Evolutionary conservation across 1,139 yeast species (phyloP).

Genomic region (Pichia norvegensis): DNA sequence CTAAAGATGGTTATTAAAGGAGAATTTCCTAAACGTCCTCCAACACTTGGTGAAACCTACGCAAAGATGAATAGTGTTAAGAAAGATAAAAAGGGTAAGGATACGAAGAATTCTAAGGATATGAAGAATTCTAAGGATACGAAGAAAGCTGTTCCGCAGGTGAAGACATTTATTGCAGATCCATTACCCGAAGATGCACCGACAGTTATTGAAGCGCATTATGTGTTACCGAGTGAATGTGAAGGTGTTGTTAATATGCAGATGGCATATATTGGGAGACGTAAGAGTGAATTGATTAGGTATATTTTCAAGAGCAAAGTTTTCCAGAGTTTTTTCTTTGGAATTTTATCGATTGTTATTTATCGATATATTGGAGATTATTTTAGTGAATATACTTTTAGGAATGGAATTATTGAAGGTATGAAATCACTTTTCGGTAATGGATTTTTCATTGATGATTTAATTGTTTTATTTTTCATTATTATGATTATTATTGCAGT

Average conservation of each 20-base stretch:
- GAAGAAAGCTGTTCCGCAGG: conserved; percentile 8
- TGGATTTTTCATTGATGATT: conserved; percentile 30
- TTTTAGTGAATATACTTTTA: conserved; percentile 15
- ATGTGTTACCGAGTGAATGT: conserved; percentile 47
- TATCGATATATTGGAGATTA: conserved; percentile 13
- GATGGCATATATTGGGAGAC: conserved; percentile 54
- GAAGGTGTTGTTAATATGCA: conserved; percentile 56
- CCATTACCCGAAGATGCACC: conserved; percentile 47
- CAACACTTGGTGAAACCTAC: conserved; percentile 15
- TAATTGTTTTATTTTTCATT: conserved; percentile 25
- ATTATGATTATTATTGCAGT: conserved; percentile 21
- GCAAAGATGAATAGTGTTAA: too few species aligned
- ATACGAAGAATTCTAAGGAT: neutral
- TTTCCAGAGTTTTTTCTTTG: conserved; percentile 20
- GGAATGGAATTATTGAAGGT: conserved; percentile 13
- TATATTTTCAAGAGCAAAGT: conserved; percentile 43
- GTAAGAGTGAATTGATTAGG: conserved; percentile 45
- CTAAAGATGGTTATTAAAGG: conserved; percentile 12
- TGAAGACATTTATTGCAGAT: conserved; percentile 7
- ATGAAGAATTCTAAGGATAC: neutral
- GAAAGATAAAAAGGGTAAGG: neutral
- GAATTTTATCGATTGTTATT: conserved; percentile 7
- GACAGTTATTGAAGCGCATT: conserved; percentile 40
- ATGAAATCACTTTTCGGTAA: conserved; percentile 30
- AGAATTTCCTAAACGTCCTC: conserved; percentile 16